Percentiles rank a stretch among this genome's conserved stretches.
phyloP scores from a whole-genome alignment of 2,329 filamentous ascomycete genomes.

The Fusarium floridanum region DNA sequence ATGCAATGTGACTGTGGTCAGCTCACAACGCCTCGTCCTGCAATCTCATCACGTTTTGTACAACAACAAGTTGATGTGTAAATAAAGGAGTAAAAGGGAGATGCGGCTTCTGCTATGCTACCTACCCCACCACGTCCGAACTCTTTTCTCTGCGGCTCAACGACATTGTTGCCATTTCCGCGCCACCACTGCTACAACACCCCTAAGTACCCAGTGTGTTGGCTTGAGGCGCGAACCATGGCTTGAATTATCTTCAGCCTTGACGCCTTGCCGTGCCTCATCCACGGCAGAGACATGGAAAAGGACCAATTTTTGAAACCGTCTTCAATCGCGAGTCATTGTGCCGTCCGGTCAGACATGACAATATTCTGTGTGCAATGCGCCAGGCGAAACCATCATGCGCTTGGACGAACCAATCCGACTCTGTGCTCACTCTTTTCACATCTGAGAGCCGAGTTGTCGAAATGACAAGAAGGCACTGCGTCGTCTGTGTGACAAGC shows the following conservation, averaged over 20 bases:
- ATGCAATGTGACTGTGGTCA: slow-evolving; percentile 3
- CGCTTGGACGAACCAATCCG: neutral
- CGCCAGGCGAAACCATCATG: neutral
- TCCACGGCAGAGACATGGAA: neutral
- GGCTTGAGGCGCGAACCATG: neutral
- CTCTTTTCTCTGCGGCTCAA: neutral
- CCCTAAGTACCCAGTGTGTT: neutral
- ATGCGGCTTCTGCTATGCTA: slow-evolving; percentile 7
- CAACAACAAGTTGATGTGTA: slow-evolving; percentile 17
- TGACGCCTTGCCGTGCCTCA: slow-evolving; percentile 5
- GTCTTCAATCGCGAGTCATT: neutral
- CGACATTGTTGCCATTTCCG: neutral
- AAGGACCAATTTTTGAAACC: neutral
- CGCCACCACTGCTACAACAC: neutral
- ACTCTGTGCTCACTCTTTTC: slow-evolving; percentile 5
- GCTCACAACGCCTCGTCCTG: slow-evolving; percentile 14
- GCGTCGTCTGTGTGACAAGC: slow-evolving; percentile 11
- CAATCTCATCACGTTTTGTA: slow-evolving; percentile 24
- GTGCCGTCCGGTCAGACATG: neutral
- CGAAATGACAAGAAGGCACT: neutral
- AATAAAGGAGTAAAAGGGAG: slow-evolving; percentile 1
- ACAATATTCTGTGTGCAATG: neutral
- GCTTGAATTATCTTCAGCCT: neutral
- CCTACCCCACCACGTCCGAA: neutral
- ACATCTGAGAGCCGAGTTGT: slow-evolving; percentile 16